Base-by-base conservation (phyloP, 768 basidiomycete genomes). In the Mycena galericulata region DNA sequence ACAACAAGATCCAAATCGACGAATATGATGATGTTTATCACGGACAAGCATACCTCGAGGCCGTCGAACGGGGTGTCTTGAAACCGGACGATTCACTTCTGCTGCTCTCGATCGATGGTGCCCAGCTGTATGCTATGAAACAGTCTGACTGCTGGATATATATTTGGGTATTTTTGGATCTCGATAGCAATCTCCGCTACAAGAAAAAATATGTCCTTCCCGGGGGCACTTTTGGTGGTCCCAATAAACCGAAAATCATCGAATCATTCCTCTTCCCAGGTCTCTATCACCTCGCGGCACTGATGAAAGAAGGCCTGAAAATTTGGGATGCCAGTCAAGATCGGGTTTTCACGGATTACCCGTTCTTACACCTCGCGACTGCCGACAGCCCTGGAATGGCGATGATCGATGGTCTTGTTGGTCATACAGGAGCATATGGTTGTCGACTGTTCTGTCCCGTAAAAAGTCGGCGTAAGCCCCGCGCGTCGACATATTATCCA, bases 361-460 rank as follows among this genome's bases (percentile, higher is more conserved):
- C 69, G 0, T 77, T 75, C 46, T 65, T 79, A 14, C 58, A 59
- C 1, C 68, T 79, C 49, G 76, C 32, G 1, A 76, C 72, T 11
- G 82, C 81, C 2, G 82, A 86, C 68, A 76, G 75, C 0, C 76
- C 78, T 17, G 83, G 76, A 3, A 74, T 80, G 62, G 75, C 75
- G 0, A 56, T 74, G 30, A 54, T 83, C 4, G 77, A 73, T 68
- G 81, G 83, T 1, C 58, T 76, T 24, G 77, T 80, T 30, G 80
- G 83, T 0, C 82, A 84, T 65, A 72, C 76, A 20, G 79, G 80
- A 4, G 68, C 72, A 14, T 73, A 75, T 29, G 81, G 79, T 0
- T 88, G 86, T 58, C 74, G 75, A 0, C 38, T 81, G 9, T 76
- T 74, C 40, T 83, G 81, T 65, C 57, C 66, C 0, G 47, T 81